These are phyloP conservation scores for Piromyces finnis DNA, from an alignment of 192 early-diverging fungal genomes.

Conservation along the genomic window DNA sequence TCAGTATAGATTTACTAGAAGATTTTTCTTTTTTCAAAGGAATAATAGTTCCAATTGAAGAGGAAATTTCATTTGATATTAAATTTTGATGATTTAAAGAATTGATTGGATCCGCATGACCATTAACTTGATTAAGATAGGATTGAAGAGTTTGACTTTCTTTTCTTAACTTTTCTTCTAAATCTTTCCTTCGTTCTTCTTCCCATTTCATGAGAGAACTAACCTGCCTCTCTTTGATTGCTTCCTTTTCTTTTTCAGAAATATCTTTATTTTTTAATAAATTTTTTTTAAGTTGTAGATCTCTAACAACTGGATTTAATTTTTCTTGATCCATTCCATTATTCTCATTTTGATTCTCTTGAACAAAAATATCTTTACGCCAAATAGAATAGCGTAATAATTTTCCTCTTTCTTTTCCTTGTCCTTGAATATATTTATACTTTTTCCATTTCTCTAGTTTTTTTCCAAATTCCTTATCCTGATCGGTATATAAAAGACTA, in stretches of 20 bases:
- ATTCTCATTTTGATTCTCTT: not conserved
- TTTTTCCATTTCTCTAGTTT: not conserved
- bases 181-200: not conserved
- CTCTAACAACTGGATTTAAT: too few species aligned
- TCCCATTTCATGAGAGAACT: not conserved
- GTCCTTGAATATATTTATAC: not conserved
- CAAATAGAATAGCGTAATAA: not conserved
- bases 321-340: not conserved
- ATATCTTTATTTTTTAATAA: not conserved
- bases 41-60: too few species aligned
- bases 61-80: too few species aligned
- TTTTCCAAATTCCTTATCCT: not conserved
- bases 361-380: not conserved
- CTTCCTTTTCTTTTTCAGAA: not conserved
- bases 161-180: not conserved
- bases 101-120: too few species aligned
- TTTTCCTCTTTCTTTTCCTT: not conserved
- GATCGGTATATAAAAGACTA: not conserved
- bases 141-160: not conserved
- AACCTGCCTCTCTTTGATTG: not conserved
- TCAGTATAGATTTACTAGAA: too few species aligned
- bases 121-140: not conserved
- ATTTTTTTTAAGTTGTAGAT: not conserved
- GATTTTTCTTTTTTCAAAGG: too few species aligned
- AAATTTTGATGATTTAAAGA: too few species aligned